phyloP scores from a whole-genome alignment of 768 basidiomycete species.

The Tulasnella sp. region DNA sequence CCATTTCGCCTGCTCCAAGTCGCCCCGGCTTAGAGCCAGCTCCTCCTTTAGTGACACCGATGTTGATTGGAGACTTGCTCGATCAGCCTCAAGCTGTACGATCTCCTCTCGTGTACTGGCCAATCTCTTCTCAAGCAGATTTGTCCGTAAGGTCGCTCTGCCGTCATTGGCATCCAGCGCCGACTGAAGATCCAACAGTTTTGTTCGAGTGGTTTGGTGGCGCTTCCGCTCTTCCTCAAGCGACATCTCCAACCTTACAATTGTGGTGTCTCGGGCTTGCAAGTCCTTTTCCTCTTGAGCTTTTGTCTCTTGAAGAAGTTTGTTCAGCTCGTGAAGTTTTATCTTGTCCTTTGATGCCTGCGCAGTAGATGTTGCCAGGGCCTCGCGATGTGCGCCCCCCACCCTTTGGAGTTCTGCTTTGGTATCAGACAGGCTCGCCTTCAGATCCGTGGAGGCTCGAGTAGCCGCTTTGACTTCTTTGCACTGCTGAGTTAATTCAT shows the following conservation, averaged over 20 bases:
- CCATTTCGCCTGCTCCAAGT: too few species aligned
- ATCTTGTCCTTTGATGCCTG: not conserved
- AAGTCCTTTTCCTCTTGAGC: not conserved
- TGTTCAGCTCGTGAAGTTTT: not conserved
- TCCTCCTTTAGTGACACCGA: too few species aligned
- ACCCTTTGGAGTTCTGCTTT: not conserved
- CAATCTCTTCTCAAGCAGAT: too few species aligned
- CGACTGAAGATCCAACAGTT: not conserved
- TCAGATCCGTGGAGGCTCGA: too few species aligned
- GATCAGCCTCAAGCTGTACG: too few species aligned
- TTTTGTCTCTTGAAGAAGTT: not conserved
- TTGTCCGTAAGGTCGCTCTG: not conserved
- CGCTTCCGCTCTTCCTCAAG: slow-evolving; percentile 3
- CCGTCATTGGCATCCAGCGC: not conserved
- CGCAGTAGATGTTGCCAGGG: not conserved
- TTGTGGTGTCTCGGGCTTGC: not conserved
- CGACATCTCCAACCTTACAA: not conserved
- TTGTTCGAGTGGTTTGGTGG: not conserved
- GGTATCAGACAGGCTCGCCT: not conserved
- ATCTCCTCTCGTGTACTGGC: too few species aligned
- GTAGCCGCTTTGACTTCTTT: not conserved
- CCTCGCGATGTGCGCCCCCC: not conserved
- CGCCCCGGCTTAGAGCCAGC: too few species aligned
- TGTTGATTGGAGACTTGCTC: too few species aligned
- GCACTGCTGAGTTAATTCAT: not conserved